phyloP scores from a whole-genome alignment of 2,329 filamentous ascomycete genomes.

The Nemania sp. region DNA sequence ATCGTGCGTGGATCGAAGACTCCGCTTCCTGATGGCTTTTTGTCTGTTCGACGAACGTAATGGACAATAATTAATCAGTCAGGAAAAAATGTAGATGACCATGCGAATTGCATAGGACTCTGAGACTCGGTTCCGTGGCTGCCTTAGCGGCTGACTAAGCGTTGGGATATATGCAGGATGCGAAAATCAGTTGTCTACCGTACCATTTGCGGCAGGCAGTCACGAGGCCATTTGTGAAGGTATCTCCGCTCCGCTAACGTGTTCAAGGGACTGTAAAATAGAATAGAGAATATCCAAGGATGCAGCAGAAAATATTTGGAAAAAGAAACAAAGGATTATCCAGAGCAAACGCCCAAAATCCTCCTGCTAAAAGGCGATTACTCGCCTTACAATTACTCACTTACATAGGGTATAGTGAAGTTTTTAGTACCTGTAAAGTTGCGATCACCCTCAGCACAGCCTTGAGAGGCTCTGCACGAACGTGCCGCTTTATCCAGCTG shows the following conservation, averaged over 20 bases:
- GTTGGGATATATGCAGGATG: too few species aligned
- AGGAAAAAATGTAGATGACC: too few species aligned
- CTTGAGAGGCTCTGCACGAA: conserved; percentile 7
- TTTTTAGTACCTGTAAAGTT: conserved; percentile 2
- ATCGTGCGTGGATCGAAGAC: conserved; percentile 9
- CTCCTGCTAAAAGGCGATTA: background rate
- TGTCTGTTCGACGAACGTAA: too few species aligned
- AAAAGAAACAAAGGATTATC: background rate
- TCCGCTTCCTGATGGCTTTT: background rate
- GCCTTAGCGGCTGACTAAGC: too few species aligned
- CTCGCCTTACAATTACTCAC: conserved; percentile 3
- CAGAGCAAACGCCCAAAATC: background rate
- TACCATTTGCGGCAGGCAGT: too few species aligned
- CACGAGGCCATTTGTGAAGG: too few species aligned
- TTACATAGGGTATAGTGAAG: background rate
- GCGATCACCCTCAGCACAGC: conserved; percentile 11
- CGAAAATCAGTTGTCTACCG: too few species aligned
- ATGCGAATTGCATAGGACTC: too few species aligned
- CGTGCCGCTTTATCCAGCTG: conserved; percentile 14
- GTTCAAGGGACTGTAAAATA: too few species aligned
- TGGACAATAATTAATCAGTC: too few species aligned
- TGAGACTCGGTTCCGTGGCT: too few species aligned
- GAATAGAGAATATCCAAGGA: background rate
- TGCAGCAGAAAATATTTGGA: background rate
- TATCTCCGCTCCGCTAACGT: too few species aligned